These are phyloP conservation scores for Colletotrichum coccodes DNA, from an alignment of 2,329 filamentous ascomycete species.

Conservation along the genomic window DNA sequence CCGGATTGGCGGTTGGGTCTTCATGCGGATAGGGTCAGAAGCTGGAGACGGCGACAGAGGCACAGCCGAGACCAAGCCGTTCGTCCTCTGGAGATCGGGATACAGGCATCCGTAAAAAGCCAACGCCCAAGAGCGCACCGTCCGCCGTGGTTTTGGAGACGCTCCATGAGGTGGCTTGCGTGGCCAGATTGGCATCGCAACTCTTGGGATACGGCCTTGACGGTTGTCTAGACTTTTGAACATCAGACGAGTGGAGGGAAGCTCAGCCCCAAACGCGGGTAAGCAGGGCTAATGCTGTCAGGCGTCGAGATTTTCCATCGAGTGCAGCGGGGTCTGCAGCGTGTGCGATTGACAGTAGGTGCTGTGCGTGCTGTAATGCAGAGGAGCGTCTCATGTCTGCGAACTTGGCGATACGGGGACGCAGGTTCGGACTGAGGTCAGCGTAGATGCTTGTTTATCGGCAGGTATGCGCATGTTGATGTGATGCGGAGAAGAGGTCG, in stretches of 20 bases:
- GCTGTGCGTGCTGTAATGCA: background rate
- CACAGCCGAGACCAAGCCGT: background rate
- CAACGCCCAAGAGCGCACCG: background rate
- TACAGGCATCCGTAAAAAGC: constrained; percentile 8
- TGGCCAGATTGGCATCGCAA: background rate
- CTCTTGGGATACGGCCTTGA: background rate
- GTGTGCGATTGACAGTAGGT: no score
- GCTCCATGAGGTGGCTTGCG: constrained; percentile 23
- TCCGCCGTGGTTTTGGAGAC: background rate
- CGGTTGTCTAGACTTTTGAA: constrained; percentile 15
- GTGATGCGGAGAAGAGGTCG: background rate
- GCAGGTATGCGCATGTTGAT: background rate
- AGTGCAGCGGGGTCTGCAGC: no score
- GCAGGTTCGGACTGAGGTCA: constrained; percentile 11
- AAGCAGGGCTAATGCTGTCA: constrained; percentile 20
- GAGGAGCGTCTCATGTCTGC: constrained; percentile 19
- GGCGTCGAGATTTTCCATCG: background rate
- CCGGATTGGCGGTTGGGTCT: background rate
- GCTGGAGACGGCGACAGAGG: background rate
- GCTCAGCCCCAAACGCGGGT: constrained; percentile 31
- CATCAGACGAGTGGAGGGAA: constrained; percentile 19
- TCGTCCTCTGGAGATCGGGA: constrained; percentile 7
- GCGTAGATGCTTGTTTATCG: constrained; percentile 1
- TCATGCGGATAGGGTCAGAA: background rate
- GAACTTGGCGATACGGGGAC: constrained; percentile 21